Evolutionary conservation across 305 asterid genomes (phyloP), one percentile per base, ranked within the genome.

Genomic region (Solanum hybrid): DNA sequence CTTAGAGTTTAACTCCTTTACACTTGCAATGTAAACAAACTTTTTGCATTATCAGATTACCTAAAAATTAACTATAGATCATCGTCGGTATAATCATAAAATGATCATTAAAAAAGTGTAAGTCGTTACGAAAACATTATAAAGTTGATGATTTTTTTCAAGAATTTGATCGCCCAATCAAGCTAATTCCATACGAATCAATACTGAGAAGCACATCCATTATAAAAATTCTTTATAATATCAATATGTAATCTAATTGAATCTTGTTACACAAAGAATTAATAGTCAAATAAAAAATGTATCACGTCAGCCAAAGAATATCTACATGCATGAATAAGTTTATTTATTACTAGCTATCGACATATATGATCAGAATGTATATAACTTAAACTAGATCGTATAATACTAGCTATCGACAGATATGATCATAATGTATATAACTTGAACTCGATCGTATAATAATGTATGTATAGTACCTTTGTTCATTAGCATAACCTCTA

Each of bases 401-500:
- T 51, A 51, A 15, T 51, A 51, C n/a, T 51, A 51, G 10, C 68
- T 17, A 51, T 17, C n/a, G 1, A 51, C 4, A 51, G 4, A 51
- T 51, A 51, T 51, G 9, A 51, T 51, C n/a, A 51, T 2, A 61
- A 61, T 61, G 72, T 61, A 61, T 22, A 61, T 57, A 57, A 57
- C 70, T 57, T 57, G 22, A 57, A 57, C 72, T 57, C 72, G 24
- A 17, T 41, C 57, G 57, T 41, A 41, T 41, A 41, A 41, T 41
- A 41, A 45, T 45, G 20, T 51, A 20, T 57, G 72, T 20, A 57
- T 61, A 61, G 26, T 61, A 72, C 98, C 98, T 95, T 38, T 93
- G 95, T 57, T 94, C 95, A 79, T 90, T 92, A 90, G 92, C 89
- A 89, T 92, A 93, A n/a, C 89, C 93, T 91, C 96, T 94, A 87